Conservation (phyloP, 78 protist species). For the Bigelowiella natans region DNA sequence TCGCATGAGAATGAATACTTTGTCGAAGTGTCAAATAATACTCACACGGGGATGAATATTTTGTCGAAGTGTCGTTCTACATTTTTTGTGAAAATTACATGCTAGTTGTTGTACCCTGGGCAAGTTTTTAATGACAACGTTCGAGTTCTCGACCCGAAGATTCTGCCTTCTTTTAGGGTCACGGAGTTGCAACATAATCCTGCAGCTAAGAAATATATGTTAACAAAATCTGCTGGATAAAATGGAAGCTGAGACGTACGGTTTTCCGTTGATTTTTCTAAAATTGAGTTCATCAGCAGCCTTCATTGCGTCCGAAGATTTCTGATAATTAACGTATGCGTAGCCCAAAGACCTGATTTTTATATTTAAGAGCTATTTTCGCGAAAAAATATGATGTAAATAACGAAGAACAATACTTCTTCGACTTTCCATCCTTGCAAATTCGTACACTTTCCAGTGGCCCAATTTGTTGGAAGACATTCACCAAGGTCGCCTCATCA, state of each 20-base stretch:
- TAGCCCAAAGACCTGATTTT: not conserved
- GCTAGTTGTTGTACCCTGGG: not conserved
- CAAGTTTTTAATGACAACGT: not conserved
- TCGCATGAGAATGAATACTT: not conserved
- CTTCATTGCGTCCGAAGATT: not conserved
- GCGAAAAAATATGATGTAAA: too few relatives aligned
- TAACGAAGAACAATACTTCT: not conserved
- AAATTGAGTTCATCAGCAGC: not conserved
- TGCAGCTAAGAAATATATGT: not conserved
- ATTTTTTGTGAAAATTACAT: too few relatives aligned
- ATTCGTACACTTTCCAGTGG: not conserved
- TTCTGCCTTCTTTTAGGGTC: not conserved
- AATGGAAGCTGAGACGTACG: not conserved
- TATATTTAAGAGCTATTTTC: too few relatives aligned
- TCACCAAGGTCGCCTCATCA: not conserved
- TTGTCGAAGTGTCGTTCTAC: too few relatives aligned
- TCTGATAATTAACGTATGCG: not conserved
- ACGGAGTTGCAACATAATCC: not conserved
- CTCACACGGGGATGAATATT: too few relatives aligned
- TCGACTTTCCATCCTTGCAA: not conserved
- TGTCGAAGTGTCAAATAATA: too few relatives aligned
- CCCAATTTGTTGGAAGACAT: not conserved
- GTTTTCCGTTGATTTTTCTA: not conserved
- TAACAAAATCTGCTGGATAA: too few relatives aligned
- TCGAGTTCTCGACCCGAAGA: not conserved